Evolutionary conservation across 2,329 filamentous ascomycete genomes (phyloP).

Genomic region (Penicillium sp.): DNA sequence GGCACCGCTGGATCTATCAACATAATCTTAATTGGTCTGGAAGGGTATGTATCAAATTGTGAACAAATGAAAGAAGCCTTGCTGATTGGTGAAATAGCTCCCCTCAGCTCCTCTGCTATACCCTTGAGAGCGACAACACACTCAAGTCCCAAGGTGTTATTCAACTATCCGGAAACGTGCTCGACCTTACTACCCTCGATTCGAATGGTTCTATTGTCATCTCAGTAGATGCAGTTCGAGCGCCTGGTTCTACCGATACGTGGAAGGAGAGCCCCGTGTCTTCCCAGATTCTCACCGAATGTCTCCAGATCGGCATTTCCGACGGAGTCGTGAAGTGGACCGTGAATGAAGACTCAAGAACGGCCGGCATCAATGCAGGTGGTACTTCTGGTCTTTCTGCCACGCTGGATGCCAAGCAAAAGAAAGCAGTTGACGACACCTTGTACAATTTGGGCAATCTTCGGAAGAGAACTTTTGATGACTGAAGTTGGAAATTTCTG

Average conservation of each 20-base stretch:
- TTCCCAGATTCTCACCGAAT: constrained; percentile 38
- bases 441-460: constrained; percentile 50
- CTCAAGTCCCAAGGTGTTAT: constrained; percentile 61
- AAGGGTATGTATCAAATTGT: constrained; percentile 58
- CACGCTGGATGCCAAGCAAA: constrained; percentile 37
- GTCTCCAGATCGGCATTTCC: constrained; percentile 33
- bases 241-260: constrained; percentile 56
- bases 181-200: constrained; percentile 58
- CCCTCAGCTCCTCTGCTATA: constrained; percentile 72
- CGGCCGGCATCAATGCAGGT: constrained; percentile 37
- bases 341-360: constrained; percentile 28
- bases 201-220: constrained; percentile 49
- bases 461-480: constrained; percentile 43
- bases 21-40: constrained; percentile 59
- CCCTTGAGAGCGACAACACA: constrained; percentile 56
- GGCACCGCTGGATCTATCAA: constrained; percentile 22
- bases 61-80: neutral
- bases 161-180: constrained; percentile 67
- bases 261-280: constrained; percentile 35
- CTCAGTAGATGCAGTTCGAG: constrained; percentile 62
- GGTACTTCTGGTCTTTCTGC: constrained; percentile 39
- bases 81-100: constrained; percentile 59
- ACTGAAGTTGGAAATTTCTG: constrained; percentile 21
- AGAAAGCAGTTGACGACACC: constrained; percentile 42
- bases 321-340: constrained; percentile 37